Base-by-base conservation (phyloP, 2,329 filamentous ascomycete species). In the Fusarium buharicum region DNA sequence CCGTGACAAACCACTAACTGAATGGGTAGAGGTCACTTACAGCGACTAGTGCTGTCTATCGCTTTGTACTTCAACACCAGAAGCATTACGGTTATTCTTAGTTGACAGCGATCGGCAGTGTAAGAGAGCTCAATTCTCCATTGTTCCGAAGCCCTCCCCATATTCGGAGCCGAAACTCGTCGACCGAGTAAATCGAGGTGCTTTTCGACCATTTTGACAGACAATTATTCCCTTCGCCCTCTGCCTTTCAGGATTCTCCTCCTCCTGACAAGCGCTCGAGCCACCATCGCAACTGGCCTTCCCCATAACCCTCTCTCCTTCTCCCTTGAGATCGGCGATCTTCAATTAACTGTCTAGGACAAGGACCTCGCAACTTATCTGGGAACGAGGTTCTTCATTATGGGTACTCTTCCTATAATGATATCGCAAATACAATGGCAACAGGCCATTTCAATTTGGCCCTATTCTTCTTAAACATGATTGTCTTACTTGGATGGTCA, bases 311-410 rank as follows among this genome's bases (percentile, higher is more conserved):
- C 48, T 55, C 33, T 38, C 41, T 66, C 64, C 55, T 28, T 38
- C 41, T 66, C 64, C 55, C 55, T 63, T 58, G 17, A 59, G 56
- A 70, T 70, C 62, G 62, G 40, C 67, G 59, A 69, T 69, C 59
- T 50, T 49, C 27, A 51, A 50, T 50, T 39, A 45, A 57, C 44
- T 50, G 37, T 48, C 61, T 58, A 34, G 30, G 36, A 40, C 50
- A 41, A 52, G 34, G 44, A 37, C 43, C 24, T 52, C 44, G 49
- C 36, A 22, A 46, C 33, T 30, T 16, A 27, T n/a, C 46, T 41
- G 20, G 59, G 36, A 55, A 43, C 40, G 50, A 59, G 31, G 27
- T 49, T 59, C 22, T 24, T 8, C 22, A 8, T 24, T 24, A 7
- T 24, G 22, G 8, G 22, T 24, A 7, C 22, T 24, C 22, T 24